Evolutionary conservation across 768 basidiomycete genomes (phyloP).

Genomic region (Infundibulicybe gibba): DNA sequence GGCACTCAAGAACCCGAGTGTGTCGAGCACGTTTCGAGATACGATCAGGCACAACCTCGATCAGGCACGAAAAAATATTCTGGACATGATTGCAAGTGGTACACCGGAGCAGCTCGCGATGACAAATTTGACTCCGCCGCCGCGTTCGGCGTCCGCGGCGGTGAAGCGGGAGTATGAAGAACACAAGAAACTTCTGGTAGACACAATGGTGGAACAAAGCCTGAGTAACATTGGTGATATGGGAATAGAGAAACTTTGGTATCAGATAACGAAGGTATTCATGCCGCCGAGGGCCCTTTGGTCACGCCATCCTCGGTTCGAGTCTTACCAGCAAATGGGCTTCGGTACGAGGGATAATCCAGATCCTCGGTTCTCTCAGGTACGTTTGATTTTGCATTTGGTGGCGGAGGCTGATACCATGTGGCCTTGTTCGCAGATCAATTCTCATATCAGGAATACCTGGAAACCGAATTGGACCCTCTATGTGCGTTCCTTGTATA

Average conservation of each 20-base stretch:
- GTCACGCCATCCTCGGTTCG: constrained; percentile 17
- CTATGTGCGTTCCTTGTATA: constrained; percentile 8
- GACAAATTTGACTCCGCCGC: not conserved
- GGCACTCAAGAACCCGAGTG: too few relatives aligned
- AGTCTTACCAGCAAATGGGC: constrained; percentile 7
- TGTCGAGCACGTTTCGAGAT: too few relatives aligned
- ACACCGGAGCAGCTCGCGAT: not conserved
- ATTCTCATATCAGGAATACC: constrained; percentile 6
- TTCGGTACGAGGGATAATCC: not conserved
- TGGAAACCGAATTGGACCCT: constrained; percentile 23
- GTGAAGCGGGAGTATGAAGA: not conserved
- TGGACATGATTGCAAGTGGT: not conserved
- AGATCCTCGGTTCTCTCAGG: too few relatives aligned
- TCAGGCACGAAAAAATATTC: too few relatives aligned
- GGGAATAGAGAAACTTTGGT: constrained; percentile 16
- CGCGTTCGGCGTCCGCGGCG: not conserved
- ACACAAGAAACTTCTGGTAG: constrained; percentile 5
- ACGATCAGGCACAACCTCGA: too few relatives aligned
- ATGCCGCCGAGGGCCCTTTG: constrained; percentile 19
- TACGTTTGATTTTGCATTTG: too few relatives aligned
- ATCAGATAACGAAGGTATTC: constrained; percentile 12
- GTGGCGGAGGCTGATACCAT: too few relatives aligned
- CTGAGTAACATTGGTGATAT: too few relatives aligned
- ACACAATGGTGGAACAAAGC: constrained; percentile 8
- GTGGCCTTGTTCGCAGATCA: too few relatives aligned